phyloP scores from a whole-genome alignment of 345 rosid genomes.

The Isatis tinctoria region DNA sequence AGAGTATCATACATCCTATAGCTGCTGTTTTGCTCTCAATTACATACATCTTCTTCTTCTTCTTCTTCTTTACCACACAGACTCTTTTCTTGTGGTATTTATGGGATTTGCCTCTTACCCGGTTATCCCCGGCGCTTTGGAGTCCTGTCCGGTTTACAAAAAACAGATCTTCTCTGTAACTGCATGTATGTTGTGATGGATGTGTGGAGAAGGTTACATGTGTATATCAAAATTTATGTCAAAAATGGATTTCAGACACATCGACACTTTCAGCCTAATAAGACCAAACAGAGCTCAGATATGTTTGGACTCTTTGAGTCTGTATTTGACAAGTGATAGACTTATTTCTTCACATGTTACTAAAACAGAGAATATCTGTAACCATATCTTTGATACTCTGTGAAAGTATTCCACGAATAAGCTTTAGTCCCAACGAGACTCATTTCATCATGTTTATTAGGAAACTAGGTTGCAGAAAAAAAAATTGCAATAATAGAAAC shows the following conservation, averaged over 20 bases:
- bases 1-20: conserved; percentile 71
- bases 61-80: background rate
- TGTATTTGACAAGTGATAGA: background rate
- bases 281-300: conserved; percentile 10
- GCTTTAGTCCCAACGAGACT: background rate
- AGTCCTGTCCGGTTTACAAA: background rate
- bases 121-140: conserved; percentile 17
- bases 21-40: conserved; percentile 91
- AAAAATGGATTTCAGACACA: conserved; percentile 3
- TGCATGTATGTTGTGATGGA: conserved; percentile 9
- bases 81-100: background rate
- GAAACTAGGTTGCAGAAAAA: background rate
- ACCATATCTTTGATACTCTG: background rate
- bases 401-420: background rate
- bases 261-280: conserved; percentile 17
- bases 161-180: conserved; percentile 4
- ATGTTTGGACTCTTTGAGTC: background rate
- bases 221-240: background rate
- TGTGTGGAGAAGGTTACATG: conserved; percentile 17
- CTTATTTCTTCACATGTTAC: background rate
- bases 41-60: conserved; percentile 44
- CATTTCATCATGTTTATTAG: background rate
- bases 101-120: conserved; percentile 10
- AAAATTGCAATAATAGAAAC: background rate
- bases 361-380: background rate